Conservation (phyloP, 352 stramenopile genomes). For the Phytophthora fragariae region DNA sequence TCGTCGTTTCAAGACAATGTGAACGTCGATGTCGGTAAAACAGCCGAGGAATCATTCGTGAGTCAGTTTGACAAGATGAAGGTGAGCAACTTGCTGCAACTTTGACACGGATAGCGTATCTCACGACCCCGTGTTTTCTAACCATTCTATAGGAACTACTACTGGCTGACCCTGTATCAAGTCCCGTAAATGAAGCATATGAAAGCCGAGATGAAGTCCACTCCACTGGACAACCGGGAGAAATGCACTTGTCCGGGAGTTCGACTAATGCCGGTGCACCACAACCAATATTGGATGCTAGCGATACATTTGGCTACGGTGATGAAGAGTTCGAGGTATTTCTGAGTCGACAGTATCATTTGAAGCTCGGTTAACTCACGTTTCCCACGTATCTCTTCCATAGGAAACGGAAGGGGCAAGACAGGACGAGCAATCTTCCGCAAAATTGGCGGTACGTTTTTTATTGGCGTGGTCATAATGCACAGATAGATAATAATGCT, state of each 20-base stretch:
- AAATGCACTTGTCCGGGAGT: not conserved
- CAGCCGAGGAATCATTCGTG: constrained; percentile 29
- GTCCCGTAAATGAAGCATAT: not conserved
- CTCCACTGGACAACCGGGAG: not conserved
- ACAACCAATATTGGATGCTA: constrained; percentile 18
- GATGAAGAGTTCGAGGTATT: constrained; percentile 79
- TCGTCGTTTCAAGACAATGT: constrained; percentile 3
- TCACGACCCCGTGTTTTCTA: not conserved
- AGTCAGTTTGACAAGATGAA: constrained; percentile 56
- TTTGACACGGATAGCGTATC: not conserved
- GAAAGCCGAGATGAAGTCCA: constrained; percentile 7
- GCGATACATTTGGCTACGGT: constrained; percentile 71
- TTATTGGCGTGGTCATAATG: not conserved
- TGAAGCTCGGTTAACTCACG: not conserved
- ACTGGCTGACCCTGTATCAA: constrained; percentile 6
- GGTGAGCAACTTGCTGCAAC: constrained; percentile 17
- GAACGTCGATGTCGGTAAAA: not conserved
- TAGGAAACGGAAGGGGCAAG: constrained; percentile 29
- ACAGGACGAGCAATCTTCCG: not conserved
- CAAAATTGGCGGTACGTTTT: not conserved
- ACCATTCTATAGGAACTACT: constrained; percentile 13
- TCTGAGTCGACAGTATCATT: not conserved
- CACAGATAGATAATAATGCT: not conserved
- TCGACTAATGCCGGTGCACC: not conserved
- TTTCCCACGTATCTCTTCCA: not conserved